Evolutionary conservation across 139 green algal genomes (phyloP), one percentile per base, ranked within the genome.

Genomic region (Edaphochlamys debaryana): DNA sequence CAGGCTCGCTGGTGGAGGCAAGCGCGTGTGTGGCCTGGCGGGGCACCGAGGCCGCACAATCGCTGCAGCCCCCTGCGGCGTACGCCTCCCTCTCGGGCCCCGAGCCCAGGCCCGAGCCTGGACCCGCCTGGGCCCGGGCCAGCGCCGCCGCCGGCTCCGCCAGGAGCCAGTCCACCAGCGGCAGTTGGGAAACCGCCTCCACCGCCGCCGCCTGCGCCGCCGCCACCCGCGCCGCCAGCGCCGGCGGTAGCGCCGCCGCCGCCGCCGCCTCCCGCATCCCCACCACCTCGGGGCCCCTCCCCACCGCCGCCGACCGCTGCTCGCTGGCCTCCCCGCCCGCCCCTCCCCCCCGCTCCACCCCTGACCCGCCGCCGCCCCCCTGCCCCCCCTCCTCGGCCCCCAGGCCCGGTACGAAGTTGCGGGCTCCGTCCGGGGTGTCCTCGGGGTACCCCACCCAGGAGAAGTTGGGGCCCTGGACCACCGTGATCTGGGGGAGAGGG

Each of bases 361-460:
- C 29, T 11, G 13, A 22, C 38, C 58, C 78, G 20, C 27, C 34
- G 3, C 63, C 2, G 7, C 69, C 29, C 30, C 20, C 25, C 67
- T 71, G 62, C 69, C 83, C 30, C 62, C 17, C 34, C 78, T 68
- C 13, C 71, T 67, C 48, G 76, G 20, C 30, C 27, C 52, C n/a
- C 2, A 94, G 82, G 0, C 93, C 91, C 0, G 94, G 93, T 30
- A 95, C n/a, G 34, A 95, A 89, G 79, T 96, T 75, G 1, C 95
- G 78, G 8, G 89, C 85, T 34, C 87, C 93, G 11, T 89, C 85
- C 1, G 79, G 76, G 0, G 89, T 94, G 89, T 98, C 95, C 4
- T 96, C 91, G 0, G 95, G 95, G 85, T 93, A 98, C 19, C 95
- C 95, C 74, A 96, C 91, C 94, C 95, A 98, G 64, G 85, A 92